Percentiles rank a stretch among this genome's conserved stretches.
Evolutionary conservation across 768 basidiomycete species (phyloP).

Genomic region (Pholiota molesta): DNA sequence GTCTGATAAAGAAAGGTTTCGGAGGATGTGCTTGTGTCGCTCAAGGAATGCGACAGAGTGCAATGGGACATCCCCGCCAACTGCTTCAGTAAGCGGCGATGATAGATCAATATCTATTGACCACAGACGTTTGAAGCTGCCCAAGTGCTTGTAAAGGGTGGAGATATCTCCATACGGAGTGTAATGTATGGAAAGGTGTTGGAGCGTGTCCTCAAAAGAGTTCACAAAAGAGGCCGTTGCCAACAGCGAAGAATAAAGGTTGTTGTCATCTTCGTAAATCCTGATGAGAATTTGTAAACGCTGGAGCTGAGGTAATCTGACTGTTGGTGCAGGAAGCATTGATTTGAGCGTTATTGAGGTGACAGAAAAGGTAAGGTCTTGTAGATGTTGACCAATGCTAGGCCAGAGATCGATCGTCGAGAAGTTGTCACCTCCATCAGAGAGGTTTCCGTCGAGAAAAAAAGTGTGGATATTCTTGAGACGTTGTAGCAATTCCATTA

Average conservation of each 20-base stretch:
- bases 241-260: not conserved
- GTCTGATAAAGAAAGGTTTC: not conserved
- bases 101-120: constrained; percentile 4
- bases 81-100: not conserved
- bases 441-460: not conserved
- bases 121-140: not conserved
- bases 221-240: constrained; percentile 5
- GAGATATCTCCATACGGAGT: not conserved
- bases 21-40: not conserved
- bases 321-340: not conserved
- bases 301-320: not conserved
- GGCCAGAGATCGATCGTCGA: not conserved
- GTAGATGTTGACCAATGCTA: not conserved
- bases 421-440: not conserved
- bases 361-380: not conserved
- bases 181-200: constrained; percentile 1
- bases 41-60: not conserved
- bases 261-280: not conserved
- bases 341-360: not conserved
- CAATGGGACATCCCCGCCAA: not conserved
- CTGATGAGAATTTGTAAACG: not conserved
- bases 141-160: constrained; percentile 1
- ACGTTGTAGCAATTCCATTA: not conserved
- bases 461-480: not conserved
- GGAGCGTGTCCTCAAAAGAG: not conserved